phyloP scores from a whole-genome alignment of 345 rosid genomes.

The Linum trigynum region DNA sequence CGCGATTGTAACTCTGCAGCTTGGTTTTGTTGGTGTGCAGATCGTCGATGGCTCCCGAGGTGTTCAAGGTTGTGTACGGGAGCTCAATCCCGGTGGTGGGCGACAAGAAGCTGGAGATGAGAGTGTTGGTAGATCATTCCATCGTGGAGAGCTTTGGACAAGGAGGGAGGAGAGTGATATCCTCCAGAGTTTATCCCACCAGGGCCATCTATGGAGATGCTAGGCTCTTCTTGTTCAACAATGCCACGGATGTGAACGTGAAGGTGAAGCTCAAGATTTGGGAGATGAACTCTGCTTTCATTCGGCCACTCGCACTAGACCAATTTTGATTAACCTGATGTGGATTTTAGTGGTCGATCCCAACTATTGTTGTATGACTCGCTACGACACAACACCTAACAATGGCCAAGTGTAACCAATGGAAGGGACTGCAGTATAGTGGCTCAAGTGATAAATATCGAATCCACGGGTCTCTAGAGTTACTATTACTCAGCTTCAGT shows the following conservation, averaged over 20 bases:
- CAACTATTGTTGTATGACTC: too few species aligned
- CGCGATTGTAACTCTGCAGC: not conserved
- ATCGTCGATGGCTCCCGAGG: conserved; percentile 61
- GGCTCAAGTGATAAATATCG: too few species aligned
- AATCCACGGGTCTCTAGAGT: too few species aligned
- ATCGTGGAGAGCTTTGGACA: conserved; percentile 67
- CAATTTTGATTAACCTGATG: not conserved
- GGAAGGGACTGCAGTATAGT: too few species aligned
- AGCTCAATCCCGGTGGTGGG: conserved; percentile 53
- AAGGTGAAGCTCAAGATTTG: conserved; percentile 66
- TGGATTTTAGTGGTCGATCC: too few species aligned
- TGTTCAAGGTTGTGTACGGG: conserved; percentile 52
- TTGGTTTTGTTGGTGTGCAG: conserved; percentile 27
- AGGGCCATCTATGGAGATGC: conserved; percentile 79
- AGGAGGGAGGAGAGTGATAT: conserved; percentile 73
- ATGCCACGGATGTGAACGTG: conserved; percentile 61
- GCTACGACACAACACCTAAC: too few species aligned
- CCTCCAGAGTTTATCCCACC: conserved; percentile 83
- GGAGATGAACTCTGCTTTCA: conserved; percentile 72
- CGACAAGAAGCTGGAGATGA: conserved; percentile 54
- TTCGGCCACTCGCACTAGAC: conserved; percentile 42
- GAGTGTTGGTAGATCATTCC: conserved; percentile 50
- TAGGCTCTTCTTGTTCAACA: conserved; percentile 67
- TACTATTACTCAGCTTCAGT: too few species aligned
- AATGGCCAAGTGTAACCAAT: too few species aligned